These are phyloP conservation scores for Deinandra increscens DNA, from an alignment of 129 eudicot genomes.

Conservation along the genomic window DNA sequence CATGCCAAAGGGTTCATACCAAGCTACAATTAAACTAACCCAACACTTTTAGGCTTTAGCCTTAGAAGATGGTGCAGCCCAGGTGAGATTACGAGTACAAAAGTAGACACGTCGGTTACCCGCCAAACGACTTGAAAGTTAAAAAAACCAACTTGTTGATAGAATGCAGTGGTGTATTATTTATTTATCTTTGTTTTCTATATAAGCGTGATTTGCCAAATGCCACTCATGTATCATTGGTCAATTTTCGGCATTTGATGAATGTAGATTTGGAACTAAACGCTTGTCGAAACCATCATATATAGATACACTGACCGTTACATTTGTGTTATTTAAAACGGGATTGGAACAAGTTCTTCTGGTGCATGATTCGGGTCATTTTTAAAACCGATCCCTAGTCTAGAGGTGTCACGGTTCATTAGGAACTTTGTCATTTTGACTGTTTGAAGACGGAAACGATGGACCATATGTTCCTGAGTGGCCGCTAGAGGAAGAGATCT, in stretches of 20 bases:
- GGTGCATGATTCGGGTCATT: no score
- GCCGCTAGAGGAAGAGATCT: no score
- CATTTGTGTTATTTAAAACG: neutral
- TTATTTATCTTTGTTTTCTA: neutral
- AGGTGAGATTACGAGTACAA: slow-evolving; percentile 3
- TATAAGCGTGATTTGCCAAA: slow-evolving; percentile 10
- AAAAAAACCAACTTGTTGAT: neutral
- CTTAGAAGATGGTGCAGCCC: slow-evolving; percentile 24
- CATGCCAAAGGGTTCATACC: slow-evolving; percentile 98
- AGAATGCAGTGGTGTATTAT: slow-evolving; percentile 7
- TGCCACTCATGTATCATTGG: slow-evolving; percentile 17
- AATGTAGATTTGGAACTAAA: slow-evolving; percentile 11
- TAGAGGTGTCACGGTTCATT: no score
- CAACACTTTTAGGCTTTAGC: neutral
- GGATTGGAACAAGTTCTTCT: no score
- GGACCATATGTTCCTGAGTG: no score
- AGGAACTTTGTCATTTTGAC: no score
- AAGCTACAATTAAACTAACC: slow-evolving; percentile 50
- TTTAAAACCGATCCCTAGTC: no score
- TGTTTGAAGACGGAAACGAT: no score
- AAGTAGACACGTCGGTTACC: slow-evolving; percentile 2
- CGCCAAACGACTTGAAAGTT: neutral
- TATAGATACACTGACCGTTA: slow-evolving; percentile 1
- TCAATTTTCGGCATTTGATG: slow-evolving; percentile 17
- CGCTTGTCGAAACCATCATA: neutral